Base-by-base conservation (phyloP, 2,329 filamentous ascomycete species). In the Simplicillium aogashimaense region DNA sequence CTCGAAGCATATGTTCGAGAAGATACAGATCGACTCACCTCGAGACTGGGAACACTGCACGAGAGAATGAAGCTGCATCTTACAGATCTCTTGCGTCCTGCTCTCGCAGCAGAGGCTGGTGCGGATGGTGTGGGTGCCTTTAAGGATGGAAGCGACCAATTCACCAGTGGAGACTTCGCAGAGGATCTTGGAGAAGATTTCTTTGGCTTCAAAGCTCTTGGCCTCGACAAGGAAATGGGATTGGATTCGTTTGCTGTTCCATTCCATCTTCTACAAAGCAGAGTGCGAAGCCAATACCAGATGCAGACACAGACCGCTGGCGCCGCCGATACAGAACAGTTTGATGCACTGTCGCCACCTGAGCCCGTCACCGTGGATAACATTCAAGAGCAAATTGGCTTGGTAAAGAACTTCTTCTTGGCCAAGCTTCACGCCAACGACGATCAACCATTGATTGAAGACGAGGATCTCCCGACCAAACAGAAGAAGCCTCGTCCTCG, bases 131-230 rank as follows among this genome's bases (percentile, higher is more conserved):
- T 83, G 4, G 85, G 83, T 42, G 86, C 88, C 7, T 98, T 98
- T 70, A 87, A 94, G 46, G 92, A 98, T 53, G 90, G 89, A 48
- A 95, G 88, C 60, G 92, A 98, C 48, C 92, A 97, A 57, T 98
- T 97, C 51, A 81, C 95, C 36, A 87, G 86, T 35, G 92, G 92
- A 45, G 92, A 98, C 60, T 98, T 98, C 58, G 92, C 92, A 1
- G 92, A 95, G 58, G 92, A 98, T 51, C 83, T 98, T 11, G 90
- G 89, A 45, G 92, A 98, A 67, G 92, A 98, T 64, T 98, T 95
- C 74, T 98, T 98, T 55, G 92, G 92, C 20, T 97, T 98, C 75
- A 89, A 88, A 57, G 89, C 94, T 44, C 76, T 98, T 35, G 92
- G 92, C 34, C 74, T 98, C 43, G 88, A 95, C 53, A 83, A 81